Evolutionary conservation across 2,329 filamentous ascomycete species (phyloP).

Genomic region (Sclerotinia borealis): DNA sequence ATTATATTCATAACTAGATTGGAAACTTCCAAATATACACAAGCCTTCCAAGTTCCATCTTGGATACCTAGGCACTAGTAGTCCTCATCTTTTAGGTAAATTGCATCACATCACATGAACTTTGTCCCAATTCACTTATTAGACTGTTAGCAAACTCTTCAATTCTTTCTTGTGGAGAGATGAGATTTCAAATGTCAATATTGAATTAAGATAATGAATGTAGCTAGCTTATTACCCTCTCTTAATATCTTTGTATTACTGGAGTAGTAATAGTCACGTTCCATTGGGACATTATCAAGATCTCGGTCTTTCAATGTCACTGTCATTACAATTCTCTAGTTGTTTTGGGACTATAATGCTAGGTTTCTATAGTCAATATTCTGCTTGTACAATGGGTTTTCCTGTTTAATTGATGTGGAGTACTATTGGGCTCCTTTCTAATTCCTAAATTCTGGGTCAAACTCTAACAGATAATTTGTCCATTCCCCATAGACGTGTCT

Average conservation of each 20-base stretch:
- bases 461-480: not conserved
- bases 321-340: not conserved
- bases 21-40: too few relatives aligned
- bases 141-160: not conserved
- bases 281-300: too few relatives aligned
- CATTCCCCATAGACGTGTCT: rapidly evolving
- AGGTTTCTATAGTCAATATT: not conserved
- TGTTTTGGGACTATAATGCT: not conserved
- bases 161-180: not conserved
- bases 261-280: not conserved
- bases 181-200: not conserved
- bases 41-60: too few relatives aligned
- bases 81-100: too few relatives aligned
- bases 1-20: too few relatives aligned
- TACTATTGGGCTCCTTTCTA: too few relatives aligned
- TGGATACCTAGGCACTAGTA: too few relatives aligned
- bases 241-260: not conserved
- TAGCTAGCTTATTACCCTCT: too few relatives aligned
- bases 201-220: not conserved
- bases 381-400: not conserved
- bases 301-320: not conserved
- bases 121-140: not conserved
- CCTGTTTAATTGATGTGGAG: not conserved
- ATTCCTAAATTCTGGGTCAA: not conserved
- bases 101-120: not conserved